Conservation (phyloP, 2,329 filamentous ascomycete species). For the Alternaria tenuissima region DNA sequence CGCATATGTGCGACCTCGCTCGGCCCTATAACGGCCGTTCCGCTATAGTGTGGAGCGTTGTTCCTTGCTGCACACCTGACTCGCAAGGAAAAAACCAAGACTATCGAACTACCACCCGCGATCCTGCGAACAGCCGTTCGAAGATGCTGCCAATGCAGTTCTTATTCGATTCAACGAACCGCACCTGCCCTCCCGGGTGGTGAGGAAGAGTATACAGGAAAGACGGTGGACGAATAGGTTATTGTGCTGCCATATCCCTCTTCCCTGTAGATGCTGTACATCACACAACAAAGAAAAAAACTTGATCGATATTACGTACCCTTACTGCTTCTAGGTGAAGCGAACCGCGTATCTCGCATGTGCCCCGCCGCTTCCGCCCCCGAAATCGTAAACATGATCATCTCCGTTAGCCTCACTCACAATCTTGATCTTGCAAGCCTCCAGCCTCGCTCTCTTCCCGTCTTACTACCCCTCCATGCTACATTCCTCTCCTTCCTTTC, state of each 20-base stretch:
- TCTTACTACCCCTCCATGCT: background rate
- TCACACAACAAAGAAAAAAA: background rate
- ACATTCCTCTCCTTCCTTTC: background rate
- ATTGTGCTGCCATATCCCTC: background rate
- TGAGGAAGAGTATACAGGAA: conserved; percentile 5
- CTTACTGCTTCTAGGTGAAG: background rate
- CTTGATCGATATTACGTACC: background rate
- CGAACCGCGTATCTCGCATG: conserved; percentile 1
- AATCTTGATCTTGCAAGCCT: background rate
- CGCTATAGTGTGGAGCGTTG: conserved; percentile 7
- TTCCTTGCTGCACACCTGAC: conserved; percentile 5
- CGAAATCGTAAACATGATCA: conserved; percentile 1
- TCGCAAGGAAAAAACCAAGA: background rate
- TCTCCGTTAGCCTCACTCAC: background rate
- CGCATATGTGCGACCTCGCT: conserved; percentile 13
- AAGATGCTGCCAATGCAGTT: conserved; percentile 5
- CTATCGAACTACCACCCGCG: background rate
- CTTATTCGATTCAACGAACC: background rate
- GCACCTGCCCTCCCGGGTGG: background rate
- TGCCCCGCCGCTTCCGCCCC: background rate
- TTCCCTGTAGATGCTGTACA: background rate
- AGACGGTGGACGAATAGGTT: background rate
- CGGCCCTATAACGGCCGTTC: background rate
- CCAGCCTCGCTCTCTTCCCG: background rate
- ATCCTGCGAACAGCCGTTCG: conserved; percentile 21